Base-by-base conservation (phyloP, 2,329 filamentous ascomycete species). In the Alternaria solani region DNA sequence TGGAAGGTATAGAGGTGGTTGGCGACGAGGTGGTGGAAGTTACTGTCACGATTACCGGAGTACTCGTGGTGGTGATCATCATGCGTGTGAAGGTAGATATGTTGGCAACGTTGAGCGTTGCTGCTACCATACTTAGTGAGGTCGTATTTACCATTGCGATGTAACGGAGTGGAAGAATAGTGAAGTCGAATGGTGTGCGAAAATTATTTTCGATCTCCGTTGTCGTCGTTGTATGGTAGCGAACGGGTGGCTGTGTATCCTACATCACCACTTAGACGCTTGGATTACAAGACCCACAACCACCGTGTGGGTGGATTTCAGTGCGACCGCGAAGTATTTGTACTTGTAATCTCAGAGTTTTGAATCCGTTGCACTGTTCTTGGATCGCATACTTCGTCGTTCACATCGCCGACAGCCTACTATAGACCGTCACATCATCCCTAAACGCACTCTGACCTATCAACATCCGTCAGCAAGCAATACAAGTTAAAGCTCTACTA, bases 341-440 rank as follows among this genome's bases (percentile, higher is more conserved):
- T 32, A 8, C 2, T 32, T 20, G 9, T 20, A 30, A 14, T 16
- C 5, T 2, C 4, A 14, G 3, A 9, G 14, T 18, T 5, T n/a
- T 18, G 1, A 1, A 32, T 23, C 11, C 32, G 18, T 30, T 18
- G 18, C 44, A 18, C 32, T 38, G 7, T 12, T 14, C 0, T 8
- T 5, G 44, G 7, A 47, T 47, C 12, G 11, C 3, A 32, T 8
- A 32, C 44, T 6, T n/a, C 5, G 16, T 38, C n/a, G n/a, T 16
- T 30, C 25, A 39, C 20, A 28, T 38, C 16, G 9, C 16, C 30
- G 41, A 25, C 23, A 46, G 1, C 20, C 52, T 39, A 32, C 54
- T 57, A 39, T 25, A 57, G 25, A 65, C 38, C 3, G 59, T 63
- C 25, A 8, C 9, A 54, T 65, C 59, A 51, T 63, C 62, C 39